A percentile compares a stretch with the other conserved stretches of the same genome.
These are phyloP conservation scores for Halteria grandinella DNA, from an alignment of 73 alveolate genomes.

Conservation along the genomic window DNA sequence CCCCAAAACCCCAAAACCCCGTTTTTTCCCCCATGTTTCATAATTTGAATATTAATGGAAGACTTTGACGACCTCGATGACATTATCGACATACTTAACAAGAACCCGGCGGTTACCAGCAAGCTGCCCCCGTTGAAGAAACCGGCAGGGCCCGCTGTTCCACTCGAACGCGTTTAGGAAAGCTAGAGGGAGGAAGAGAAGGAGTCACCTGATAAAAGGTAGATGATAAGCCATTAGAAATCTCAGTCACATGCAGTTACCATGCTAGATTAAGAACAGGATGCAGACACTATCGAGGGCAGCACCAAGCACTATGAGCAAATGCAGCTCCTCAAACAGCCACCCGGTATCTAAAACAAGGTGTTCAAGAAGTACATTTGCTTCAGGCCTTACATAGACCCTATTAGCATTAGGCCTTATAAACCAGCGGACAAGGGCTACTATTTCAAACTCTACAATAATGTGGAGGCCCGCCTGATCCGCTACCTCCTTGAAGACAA, in stretches of 20 bases:
- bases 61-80: neutral
- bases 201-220: neutral
- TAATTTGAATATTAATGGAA: neutral
- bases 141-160: neutral
- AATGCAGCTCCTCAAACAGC: neutral
- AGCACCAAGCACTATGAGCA: neutral
- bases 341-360: constrained; percentile 1
- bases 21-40: too few species aligned
- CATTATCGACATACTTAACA: neutral
- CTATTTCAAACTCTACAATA: constrained; percentile 60
- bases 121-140: neutral
- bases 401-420: constrained; percentile 57
- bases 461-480: constrained; percentile 63
- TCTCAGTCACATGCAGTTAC: neutral
- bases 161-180: neutral
- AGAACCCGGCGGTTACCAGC: neutral
- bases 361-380: constrained; percentile 39
- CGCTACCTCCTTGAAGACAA: constrained; percentile 77
- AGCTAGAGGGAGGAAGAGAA: neutral
- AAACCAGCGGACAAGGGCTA: constrained; percentile 50
- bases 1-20: too few species aligned
- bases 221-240: neutral
- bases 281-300: neutral
- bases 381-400: constrained; percentile 66
- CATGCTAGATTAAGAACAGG: neutral